Evolutionary conservation across 2,329 filamentous ascomycete genomes (phyloP), one percentile per base, ranked within the genome.

Genomic region (Fusarium dimerum): DNA sequence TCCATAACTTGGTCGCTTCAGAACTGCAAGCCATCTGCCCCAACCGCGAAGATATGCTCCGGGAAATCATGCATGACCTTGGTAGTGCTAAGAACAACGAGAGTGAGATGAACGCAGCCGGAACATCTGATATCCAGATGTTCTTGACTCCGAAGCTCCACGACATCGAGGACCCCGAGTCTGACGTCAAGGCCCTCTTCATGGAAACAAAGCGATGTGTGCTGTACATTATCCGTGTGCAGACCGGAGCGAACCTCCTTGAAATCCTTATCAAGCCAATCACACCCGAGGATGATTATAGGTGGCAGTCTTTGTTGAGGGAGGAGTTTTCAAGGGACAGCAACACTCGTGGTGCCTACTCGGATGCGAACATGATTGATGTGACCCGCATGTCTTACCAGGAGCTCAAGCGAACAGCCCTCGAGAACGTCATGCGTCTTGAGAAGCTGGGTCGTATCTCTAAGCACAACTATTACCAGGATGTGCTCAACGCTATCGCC

Each of bases 121-220:
- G 90, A 56, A 88, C 91, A 2, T 87, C 88, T 1, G 92, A 97
- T 71, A 96, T 97, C 55, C 92, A 90, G 54, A 86, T 97, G 78
- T 96, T 91, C 54, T 77, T 97, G 41, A 94, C 89, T 42, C 90
- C 92, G 38, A 95, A 94, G 71, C 83, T 96, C 48, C 91, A 95
- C 67, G 89, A 96, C 64, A 78, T 92, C 55, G 90, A 96, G 65
- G 94, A 99, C 68, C 93, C 94, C 5, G 93, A 97, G 67, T 91
- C 92, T 5, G 89, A 94, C 54, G 80, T 94, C 57, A 97, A 97
- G 74, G 82, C 92, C 2, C 80, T 99, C 3, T 97, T 97, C 71
- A 97, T 97, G 86, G 94, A 97, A 74, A 97, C 94, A 3, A 99
- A 99, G 76, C 87, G 94, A 64, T 96, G 94, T 68, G 89, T 97